Percentiles rank a stretch among this genome's conserved stretches.
Evolutionary conservation across 2,329 filamentous ascomycete species (phyloP).

Genomic region (Apiospora koreana): DNA sequence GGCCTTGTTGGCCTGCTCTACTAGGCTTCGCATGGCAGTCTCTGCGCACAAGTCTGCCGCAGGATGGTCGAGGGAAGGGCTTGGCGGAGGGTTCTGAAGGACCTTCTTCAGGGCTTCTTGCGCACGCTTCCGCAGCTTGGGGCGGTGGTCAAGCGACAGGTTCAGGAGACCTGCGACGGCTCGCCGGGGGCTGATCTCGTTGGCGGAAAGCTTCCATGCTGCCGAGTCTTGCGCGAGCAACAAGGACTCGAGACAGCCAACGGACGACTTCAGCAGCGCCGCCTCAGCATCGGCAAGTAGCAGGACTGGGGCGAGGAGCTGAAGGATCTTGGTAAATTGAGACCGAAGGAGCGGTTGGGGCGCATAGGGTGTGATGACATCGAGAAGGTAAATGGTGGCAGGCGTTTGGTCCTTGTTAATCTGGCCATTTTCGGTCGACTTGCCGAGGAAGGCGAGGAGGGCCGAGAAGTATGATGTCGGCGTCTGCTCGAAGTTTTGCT

Average conservation of each 20-base stretch:
- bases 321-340: slow-evolving; percentile 93
- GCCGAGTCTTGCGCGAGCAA: slow-evolving; percentile 84
- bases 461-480: slow-evolving; percentile 94
- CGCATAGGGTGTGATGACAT: slow-evolving; percentile 83
- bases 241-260: slow-evolving; percentile 91
- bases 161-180: slow-evolving; percentile 85
- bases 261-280: slow-evolving; percentile 80
- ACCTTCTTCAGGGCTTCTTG: slow-evolving; percentile 86
- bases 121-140: slow-evolving; percentile 91
- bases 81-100: slow-evolving; percentile 82
- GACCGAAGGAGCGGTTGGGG: slow-evolving; percentile 85
- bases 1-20: slow-evolving; percentile 69
- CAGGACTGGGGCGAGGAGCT: slow-evolving; percentile 80
- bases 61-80: slow-evolving; percentile 89
- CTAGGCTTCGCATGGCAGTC: slow-evolving; percentile 78
- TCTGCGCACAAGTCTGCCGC: slow-evolving; percentile 96
- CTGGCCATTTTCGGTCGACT: slow-evolving; percentile 68
- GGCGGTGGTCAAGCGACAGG: slow-evolving; percentile 81
- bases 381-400: slow-evolving; percentile 92
- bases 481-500: slow-evolving; percentile 80
- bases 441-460: slow-evolving; percentile 82
- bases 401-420: slow-evolving; percentile 81
- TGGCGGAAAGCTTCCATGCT: slow-evolving; percentile 84
- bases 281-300: slow-evolving; percentile 81
- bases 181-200: slow-evolving; percentile 80